These are phyloP conservation scores for Hypoxylon sp. DNA, from an alignment of 2,329 filamentous ascomycete species.

Conservation along the genomic window DNA sequence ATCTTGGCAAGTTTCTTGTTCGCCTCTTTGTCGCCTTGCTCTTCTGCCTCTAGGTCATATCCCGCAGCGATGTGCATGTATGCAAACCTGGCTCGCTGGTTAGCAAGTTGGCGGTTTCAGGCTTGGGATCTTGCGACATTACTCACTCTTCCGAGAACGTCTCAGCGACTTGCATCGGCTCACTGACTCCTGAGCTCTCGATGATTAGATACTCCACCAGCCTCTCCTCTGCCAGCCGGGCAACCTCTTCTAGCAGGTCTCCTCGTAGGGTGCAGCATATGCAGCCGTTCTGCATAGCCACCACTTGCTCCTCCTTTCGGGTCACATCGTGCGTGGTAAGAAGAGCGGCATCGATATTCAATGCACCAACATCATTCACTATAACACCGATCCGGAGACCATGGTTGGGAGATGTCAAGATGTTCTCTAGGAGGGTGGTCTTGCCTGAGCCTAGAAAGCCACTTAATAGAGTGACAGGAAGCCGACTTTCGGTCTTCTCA, in stretches of 20 bases:
- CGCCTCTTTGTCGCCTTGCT: conserved; percentile 34
- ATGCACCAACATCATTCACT: conserved; percentile 74
- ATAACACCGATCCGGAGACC: conserved; percentile 75
- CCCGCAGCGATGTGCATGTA: conserved; percentile 44
- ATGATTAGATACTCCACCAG: conserved; percentile 76
- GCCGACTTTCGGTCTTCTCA: conserved; percentile 36
- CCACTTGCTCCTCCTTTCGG: conserved; percentile 67
- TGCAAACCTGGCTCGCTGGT: conserved; percentile 38
- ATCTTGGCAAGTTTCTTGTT: conserved; percentile 42
- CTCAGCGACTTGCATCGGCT: conserved; percentile 77
- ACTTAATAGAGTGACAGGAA: conserved; percentile 68
- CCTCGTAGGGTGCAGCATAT: conserved; percentile 80
- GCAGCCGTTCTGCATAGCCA: conserved; percentile 76
- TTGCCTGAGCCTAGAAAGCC: conserved; percentile 74
- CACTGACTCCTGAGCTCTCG: conserved; percentile 76
- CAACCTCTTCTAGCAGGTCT: conserved; percentile 75
- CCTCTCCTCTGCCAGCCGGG: conserved; percentile 67
- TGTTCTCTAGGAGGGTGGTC: conserved; percentile 74
- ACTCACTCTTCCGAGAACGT: conserved; percentile 59
- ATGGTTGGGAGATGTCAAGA: conserved; percentile 70
- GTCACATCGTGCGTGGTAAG: conserved; percentile 66
- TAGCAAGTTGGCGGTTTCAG: conserved; percentile 42
- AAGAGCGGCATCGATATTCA: conserved; percentile 72
- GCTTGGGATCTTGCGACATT: too few relatives aligned
- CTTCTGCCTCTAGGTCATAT: conserved; percentile 42